Evolutionary conservation across 1,139 yeast species (phyloP), one percentile per base, ranked within the genome.

Genomic region (Hyphopichia khmerensis): DNA sequence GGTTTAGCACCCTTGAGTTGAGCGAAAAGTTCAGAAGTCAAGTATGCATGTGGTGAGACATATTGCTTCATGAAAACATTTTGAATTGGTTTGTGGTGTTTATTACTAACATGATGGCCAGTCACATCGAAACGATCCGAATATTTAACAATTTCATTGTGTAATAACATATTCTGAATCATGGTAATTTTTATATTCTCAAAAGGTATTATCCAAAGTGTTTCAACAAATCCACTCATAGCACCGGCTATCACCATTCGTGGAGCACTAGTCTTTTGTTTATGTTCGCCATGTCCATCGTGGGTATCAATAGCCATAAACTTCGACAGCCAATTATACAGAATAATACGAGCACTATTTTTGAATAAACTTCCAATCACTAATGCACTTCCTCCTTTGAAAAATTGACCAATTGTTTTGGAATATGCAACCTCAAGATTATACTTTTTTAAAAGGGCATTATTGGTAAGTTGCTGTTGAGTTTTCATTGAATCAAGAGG

Each of bases 401-500:
- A 87, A 48, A 82, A 65, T 36, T 69, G 80, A 3, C 69, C 67
- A 11, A 71, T 38, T 7, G 69, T 53, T 17, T 63, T 50, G 8
- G 80, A 75, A 43, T 64, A 60, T 58, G 75, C 71, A 53, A 66
- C 64, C 45, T 64, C 69, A 35, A 61, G 60, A 34, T 63, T 62
- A 53, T 64, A 71, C 43, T 65, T 69, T 19, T 52, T 62, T 59
- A 69, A 69, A 48, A 64, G 66, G 43, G 65, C 62, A 40, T 68
- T 60, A 53, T 77, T 70, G 44, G 73, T 78, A 44, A 87, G 66
- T 59, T 87, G 91, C 51, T 80, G 73, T 47, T 84, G 79, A 19
- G 95, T 86, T 61, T 91, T 91, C 47, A 85, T 62, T 54, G 80
- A 87, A 59, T 91, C 98, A 51, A 91, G 77, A 0, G 98, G 97